Base-by-base conservation (phyloP, 176 grass and related monocot genomes). In the Rhipidocladum racemiflorum region DNA sequence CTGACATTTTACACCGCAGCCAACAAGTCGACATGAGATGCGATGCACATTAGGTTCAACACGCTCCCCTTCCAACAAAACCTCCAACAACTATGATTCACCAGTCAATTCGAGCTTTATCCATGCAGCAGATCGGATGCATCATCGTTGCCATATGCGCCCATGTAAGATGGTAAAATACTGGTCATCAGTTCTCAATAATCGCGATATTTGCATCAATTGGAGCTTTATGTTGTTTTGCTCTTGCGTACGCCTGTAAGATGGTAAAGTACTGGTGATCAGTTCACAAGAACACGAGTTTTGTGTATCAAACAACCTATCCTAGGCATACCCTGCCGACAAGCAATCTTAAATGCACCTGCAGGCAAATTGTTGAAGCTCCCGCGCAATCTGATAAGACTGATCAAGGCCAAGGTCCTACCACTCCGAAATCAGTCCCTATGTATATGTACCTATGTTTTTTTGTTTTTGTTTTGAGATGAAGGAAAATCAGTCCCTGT, bases 91-190 rank as follows among this genome's bases (percentile, higher is more conserved):
- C 35, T 36, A 7, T 36, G 38, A 81, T 63, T 77, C 60, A 67
- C 67, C 63, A 27, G 43, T 71, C 55, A 81, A 71, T 45, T 62
- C 49, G 34, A 36, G 55, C 54, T 54, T 65, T 38, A 53, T 76
- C 46, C 44, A 64, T 81, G 28, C 39, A 77, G n/a, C 9, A 53
- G 59, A 73, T 63, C 43, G 82, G 63, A 72, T 45, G 53, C 62
- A 86, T 89, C 71, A 91, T 23, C 84, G 81, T 29, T 54, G 71
- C 81, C 84, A 94, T 23, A 94, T 66, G 30, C 67, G 84, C 30
- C 61, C 68, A 34, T 74, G 83, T 17, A n/a, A n/a, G n/a, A n/a
- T n/a, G n/a, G n/a, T n/a, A n/a, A n/a, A n/a, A n/a, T n/a, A n/a
- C n/a, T n/a, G n/a, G n/a, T n/a, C n/a, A n/a, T n/a, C n/a, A n/a